Base-by-base conservation (phyloP, 345 rosid species). In the Salix purpurea region DNA sequence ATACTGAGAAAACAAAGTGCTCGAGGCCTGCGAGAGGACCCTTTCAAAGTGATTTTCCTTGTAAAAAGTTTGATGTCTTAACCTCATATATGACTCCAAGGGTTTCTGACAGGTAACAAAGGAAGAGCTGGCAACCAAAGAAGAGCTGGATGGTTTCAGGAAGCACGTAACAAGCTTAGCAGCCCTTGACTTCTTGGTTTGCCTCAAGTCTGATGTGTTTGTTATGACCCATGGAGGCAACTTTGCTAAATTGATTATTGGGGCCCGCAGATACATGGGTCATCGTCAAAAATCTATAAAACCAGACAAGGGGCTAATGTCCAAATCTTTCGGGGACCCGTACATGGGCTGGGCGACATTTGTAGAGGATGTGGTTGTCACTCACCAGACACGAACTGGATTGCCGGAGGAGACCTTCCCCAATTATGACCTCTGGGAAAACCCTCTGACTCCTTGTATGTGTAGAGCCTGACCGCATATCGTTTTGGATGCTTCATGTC, bases 181-280 rank as follows among this genome's bases (percentile, higher is more conserved):
- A 7, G 99, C 99, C 36, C 92, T 96, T 14, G 99, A 96, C 81
- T 96, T 94, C 88, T 76, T 96, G 74, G 99, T 96, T 40, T 96
- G 99, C 88, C 80, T 94, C 79, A 93, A 96, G 77, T 96, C 99
- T 28, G 99, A 96, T 79, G 99, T 94, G 37, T 96, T 96, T 85
- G 98, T 96, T 69, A 94, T 96, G 99, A 96, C 99, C 2, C 99
- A 96, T 36, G 99, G 99, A 72, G 99, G 99, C 84, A 96, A 96
- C 88, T 96, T 96, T 15, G 99, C 99, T 5, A 96, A 96, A 79
- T 86, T 96, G 87, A 96, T 96, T 67, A 96, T 96, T 1, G 99
- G 99, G 64, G 98, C 97, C 1, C 89, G 99, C 5, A 84, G 99
- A 76, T 96, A 94, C 84, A 90, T 90, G 97, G 98, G 99, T 69